Base-by-base conservation (phyloP, 192 early-diverging fungal genomes). In the Umbelopsis vinacea region DNA sequence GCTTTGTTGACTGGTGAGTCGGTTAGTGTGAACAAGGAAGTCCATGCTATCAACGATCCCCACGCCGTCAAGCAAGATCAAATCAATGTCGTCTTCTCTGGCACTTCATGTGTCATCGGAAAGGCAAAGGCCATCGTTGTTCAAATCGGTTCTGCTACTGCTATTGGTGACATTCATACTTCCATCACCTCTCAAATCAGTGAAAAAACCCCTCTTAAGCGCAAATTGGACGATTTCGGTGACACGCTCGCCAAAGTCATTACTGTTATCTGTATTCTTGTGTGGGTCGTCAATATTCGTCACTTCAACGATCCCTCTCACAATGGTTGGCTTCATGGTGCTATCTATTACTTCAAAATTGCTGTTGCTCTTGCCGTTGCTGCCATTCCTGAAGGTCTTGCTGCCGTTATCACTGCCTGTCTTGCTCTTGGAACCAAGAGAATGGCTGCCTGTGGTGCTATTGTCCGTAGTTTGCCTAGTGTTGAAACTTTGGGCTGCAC, bases 261-360 rank as follows among this genome's bases (percentile, higher is more conserved):
- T 82, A 78, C 93, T 45, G 83, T 99, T 53, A 92, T 92, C 55
- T 96, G 98, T 79, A 79, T 98, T n/a, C 86, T 99, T 19, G 98
- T 98, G 53, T 99, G 97, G 97, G 69, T 95, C 40, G 95, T 98
- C 81, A 99, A 99, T 85, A 92, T 99, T 72, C 91, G 95, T 46
- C 97, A 99, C 81, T 99, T 99, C 77, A 88, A 81, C 80, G 96
- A 99, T 77, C 88, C 91, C 22, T 79, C 90, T 46, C 92, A 93
- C 82, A 87, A 92, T 72, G 95, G 94, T 40, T 99, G 96, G 97
- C 70, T 98, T 70, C 90, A 92, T 74, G 97, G 98, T 68, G 95
- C 96, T 55, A 84, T 99, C 67, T 98, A 98, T 84, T 98, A 98
- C 85, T 99, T 99, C 83, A 98, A 98, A 84, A 98, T 98, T 52